These are phyloP conservation scores for Diaporthe vaccinii DNA, from an alignment of 2,329 filamentous ascomycete species.

Conservation along the genomic window DNA sequence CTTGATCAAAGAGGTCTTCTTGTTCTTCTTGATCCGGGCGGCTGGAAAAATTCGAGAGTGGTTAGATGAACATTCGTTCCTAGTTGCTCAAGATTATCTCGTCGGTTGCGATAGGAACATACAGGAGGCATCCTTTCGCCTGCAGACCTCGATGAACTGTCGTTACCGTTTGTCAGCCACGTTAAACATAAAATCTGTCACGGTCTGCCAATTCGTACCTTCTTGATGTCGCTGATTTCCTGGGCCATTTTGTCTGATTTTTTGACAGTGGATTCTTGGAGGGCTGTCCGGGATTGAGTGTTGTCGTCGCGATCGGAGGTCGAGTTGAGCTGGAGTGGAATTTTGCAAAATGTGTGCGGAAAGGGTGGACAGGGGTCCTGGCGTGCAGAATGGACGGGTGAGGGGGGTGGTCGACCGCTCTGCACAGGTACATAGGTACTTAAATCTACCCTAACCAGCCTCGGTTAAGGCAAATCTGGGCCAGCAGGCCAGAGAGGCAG, in stretches of 20 bases:
- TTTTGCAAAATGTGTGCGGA: slow-evolving; percentile 40
- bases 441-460: neutral
- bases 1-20: slow-evolving; percentile 93
- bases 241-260: slow-evolving; percentile 89
- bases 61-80: slow-evolving; percentile 36
- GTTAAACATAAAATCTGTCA: slow-evolving; percentile 22
- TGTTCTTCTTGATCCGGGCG: slow-evolving; percentile 96
- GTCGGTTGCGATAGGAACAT: slow-evolving; percentile 62
- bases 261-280: slow-evolving; percentile 45
- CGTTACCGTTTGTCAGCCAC: slow-evolving; percentile 42
- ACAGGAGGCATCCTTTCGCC: slow-evolving; percentile 99
- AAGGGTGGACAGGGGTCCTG: slow-evolving; percentile 23
- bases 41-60: slow-evolving; percentile 61
- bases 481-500: neutral
- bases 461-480: neutral
- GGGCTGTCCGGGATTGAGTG: slow-evolving; percentile 42
- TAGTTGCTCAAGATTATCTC: slow-evolving; percentile 35
- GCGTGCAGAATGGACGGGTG: neutral
- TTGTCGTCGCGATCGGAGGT: slow-evolving; percentile 35
- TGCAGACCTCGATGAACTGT: slow-evolving; percentile 99
- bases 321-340: slow-evolving; percentile 36
- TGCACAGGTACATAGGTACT: slow-evolving; percentile 9
- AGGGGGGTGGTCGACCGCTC: slow-evolving; percentile 8
- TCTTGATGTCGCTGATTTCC: slow-evolving; percentile 98
- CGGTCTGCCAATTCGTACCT: slow-evolving; percentile 60